Evolutionary conservation across 179 eudicot genomes (phyloP).

Genomic region (Patellifolia procumbens): DNA sequence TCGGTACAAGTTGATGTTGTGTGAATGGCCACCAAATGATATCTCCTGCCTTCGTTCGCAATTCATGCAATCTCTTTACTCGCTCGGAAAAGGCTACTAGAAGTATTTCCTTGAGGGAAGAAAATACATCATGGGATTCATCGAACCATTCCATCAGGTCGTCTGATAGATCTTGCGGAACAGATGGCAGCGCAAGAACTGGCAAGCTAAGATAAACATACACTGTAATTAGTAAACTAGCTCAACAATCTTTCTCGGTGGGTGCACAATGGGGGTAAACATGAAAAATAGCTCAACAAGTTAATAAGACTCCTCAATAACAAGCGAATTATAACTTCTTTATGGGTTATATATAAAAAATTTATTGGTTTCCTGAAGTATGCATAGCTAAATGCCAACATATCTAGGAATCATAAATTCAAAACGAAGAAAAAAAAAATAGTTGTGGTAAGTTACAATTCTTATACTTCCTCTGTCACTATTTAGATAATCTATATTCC

Average conservation of each 20-base stretch:
- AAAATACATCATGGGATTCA: slow-evolving; percentile 53
- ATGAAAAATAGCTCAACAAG: background rate
- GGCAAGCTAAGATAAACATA: slow-evolving; percentile 60
- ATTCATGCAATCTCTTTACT: slow-evolving; percentile 59
- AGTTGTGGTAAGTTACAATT: background rate
- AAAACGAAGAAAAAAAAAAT: background rate
- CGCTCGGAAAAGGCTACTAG: slow-evolving; percentile 56
- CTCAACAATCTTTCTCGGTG: slow-evolving; percentile 1
- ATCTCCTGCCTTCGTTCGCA: slow-evolving; percentile 76
- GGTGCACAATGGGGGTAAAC: slow-evolving; percentile 1
- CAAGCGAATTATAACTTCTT: no score
- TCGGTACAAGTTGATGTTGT: slow-evolving; percentile 84
- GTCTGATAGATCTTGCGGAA: slow-evolving; percentile 80
- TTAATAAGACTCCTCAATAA: background rate
- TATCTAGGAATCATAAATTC: background rate
- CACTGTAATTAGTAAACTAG: slow-evolving; percentile 15
- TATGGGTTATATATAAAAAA: no score
- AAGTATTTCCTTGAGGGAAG: slow-evolving; percentile 67
- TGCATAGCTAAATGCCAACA: background rate
- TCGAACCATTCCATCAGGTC: slow-evolving; percentile 79
- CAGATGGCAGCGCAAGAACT: slow-evolving; percentile 78
- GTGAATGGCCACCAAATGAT: slow-evolving; percentile 99
- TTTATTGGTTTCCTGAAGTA: background rate
- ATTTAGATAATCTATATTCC: no score
- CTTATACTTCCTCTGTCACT: no score